Evolutionary conservation across 2,329 filamentous ascomycete species (phyloP).

Genomic region (Aspergillus pseudonomiae): DNA sequence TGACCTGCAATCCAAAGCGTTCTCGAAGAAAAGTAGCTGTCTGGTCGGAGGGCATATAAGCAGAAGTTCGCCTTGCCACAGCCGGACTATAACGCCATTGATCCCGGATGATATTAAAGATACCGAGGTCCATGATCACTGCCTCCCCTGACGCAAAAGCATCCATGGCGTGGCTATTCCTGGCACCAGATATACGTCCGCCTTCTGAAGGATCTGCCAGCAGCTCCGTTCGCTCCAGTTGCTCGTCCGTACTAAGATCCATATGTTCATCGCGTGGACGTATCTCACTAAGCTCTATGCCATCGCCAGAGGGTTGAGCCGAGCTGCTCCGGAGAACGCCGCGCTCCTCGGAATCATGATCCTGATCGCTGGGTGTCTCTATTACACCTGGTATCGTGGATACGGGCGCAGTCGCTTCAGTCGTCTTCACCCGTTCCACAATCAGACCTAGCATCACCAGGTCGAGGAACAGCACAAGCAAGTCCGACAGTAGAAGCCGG

Average conservation of each 20-base stretch:
- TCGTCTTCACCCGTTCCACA: slow-evolving; percentile 55
- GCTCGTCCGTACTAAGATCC: slow-evolving; percentile 20
- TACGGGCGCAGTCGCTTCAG: slow-evolving; percentile 24
- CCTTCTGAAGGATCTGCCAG: slow-evolving; percentile 38
- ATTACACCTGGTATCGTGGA: slow-evolving; percentile 16
- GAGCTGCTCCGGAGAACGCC: slow-evolving; percentile 51
- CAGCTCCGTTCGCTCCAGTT: slow-evolving; percentile 34
- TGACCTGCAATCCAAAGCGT: slow-evolving; percentile 43
- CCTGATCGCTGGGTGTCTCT: slow-evolving; percentile 46
- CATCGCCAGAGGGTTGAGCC: slow-evolving; percentile 37
- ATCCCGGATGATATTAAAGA: slow-evolving; percentile 39
- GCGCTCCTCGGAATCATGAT: slow-evolving; percentile 63
- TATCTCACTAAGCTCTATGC: slow-evolving; percentile 45
- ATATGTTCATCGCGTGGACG: slow-evolving; percentile 24
- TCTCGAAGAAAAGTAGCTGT: slow-evolving; percentile 41
- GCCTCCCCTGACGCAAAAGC: slow-evolving; percentile 40
- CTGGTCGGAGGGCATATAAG: slow-evolving; percentile 36
- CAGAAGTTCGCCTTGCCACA: slow-evolving; percentile 24
- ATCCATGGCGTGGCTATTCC: slow-evolving; percentile 42
- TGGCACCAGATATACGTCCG: slow-evolving; percentile 18
- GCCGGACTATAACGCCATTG: slow-evolving; percentile 41
- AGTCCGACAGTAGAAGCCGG: slow-evolving; percentile 56
- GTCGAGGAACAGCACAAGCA: slow-evolving; percentile 58
- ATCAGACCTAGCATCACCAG: slow-evolving; percentile 59
- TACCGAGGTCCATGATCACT: slow-evolving; percentile 41